Percentiles rank a stretch among this genome's conserved stretches.
Evolutionary conservation across 768 basidiomycete species (phyloP).

Genomic region (Kwoniella sp.): DNA sequence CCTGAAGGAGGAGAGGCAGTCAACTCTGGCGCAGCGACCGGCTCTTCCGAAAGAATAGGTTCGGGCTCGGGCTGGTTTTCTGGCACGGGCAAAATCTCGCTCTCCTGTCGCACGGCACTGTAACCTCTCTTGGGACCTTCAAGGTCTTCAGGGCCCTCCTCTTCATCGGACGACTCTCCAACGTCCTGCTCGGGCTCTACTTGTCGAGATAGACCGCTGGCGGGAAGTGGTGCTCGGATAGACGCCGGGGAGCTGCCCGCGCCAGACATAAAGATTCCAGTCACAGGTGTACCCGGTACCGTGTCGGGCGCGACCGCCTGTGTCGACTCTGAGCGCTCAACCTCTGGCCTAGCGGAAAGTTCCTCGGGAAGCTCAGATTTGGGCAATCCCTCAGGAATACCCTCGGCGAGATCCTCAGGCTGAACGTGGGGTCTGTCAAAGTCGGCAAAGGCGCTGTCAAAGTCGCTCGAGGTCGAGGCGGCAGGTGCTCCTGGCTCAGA

Average conservation of each 20-base stretch:
- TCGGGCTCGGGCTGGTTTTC: neutral
- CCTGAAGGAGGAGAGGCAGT: neutral
- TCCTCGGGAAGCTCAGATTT: slow-evolving; percentile 29
- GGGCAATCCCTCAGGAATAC: slow-evolving; percentile 54
- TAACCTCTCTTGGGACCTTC: slow-evolving; percentile 31
- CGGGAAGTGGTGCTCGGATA: neutral
- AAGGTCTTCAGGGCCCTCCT: slow-evolving; percentile 50
- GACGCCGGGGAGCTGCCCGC: neutral
- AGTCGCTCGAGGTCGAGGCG: slow-evolving; percentile 24
- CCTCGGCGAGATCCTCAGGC: slow-evolving; percentile 30
- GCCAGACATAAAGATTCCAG: neutral
- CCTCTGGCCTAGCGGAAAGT: slow-evolving; percentile 23
- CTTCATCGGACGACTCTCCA: slow-evolving; percentile 42
- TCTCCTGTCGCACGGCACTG: neutral
- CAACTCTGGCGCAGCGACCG: neutral
- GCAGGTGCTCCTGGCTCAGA: slow-evolving; percentile 15
- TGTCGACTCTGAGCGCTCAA: slow-evolving; percentile 43
- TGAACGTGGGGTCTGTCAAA: slow-evolving; percentile 19
- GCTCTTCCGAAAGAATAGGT: neutral
- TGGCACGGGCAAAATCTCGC: neutral
- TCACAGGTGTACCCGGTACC: slow-evolving; percentile 35
- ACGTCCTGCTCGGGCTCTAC: neutral
- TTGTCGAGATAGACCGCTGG: slow-evolving; percentile 2
- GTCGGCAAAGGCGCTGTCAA: slow-evolving; percentile 47
- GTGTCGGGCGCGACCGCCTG: slow-evolving; percentile 32